Conservation (phyloP, 1,284 basidiomycete species). For the Athelia psychrophila region DNA sequence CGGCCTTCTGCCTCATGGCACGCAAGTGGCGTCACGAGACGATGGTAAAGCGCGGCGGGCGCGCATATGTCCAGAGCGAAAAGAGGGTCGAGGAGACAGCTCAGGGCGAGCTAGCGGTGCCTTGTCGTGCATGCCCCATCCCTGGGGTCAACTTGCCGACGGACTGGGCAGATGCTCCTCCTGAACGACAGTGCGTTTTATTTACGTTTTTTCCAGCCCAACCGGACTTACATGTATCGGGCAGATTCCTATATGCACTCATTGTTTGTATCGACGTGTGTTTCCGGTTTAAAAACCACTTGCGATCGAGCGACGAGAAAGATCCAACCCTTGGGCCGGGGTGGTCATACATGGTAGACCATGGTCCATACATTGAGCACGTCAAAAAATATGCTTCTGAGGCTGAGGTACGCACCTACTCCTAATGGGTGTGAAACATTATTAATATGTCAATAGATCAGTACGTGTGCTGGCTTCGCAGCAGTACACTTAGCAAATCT, state of each 20-base stretch:
- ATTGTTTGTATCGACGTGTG: conserved; percentile 17
- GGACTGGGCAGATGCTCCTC: conserved; percentile 19
- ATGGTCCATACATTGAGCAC: background rate
- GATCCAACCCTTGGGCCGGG: conserved; percentile 13
- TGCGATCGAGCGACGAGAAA: conserved; percentile 5
- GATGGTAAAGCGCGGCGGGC: conserved; percentile 26
- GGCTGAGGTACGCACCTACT: conserved; percentile 13
- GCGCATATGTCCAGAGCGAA: conserved; percentile 22
- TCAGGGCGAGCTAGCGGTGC: conserved; percentile 25
- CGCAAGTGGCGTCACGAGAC: conserved; percentile 27
- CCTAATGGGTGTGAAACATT: background rate
- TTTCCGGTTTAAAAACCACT: conserved; percentile 15
- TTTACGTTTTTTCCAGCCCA: background rate
- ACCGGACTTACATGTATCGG: background rate
- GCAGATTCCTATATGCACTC: conserved; percentile 11
- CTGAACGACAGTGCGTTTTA: background rate
- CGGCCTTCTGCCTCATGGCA: conserved; percentile 21
- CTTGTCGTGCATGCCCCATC: conserved; percentile 33
- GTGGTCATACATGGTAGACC: conserved; percentile 14
- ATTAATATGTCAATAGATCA: conserved; percentile 9
- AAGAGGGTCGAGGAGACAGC: conserved; percentile 12
- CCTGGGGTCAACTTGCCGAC: conserved; percentile 27
- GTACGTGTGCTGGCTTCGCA: conserved; percentile 15
- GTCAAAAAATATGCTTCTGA: conserved; percentile 8
- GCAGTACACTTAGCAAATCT: conserved; percentile 14